Conservation (phyloP, 2,329 filamentous ascomycete species). For the Didymella lethalis region DNA sequence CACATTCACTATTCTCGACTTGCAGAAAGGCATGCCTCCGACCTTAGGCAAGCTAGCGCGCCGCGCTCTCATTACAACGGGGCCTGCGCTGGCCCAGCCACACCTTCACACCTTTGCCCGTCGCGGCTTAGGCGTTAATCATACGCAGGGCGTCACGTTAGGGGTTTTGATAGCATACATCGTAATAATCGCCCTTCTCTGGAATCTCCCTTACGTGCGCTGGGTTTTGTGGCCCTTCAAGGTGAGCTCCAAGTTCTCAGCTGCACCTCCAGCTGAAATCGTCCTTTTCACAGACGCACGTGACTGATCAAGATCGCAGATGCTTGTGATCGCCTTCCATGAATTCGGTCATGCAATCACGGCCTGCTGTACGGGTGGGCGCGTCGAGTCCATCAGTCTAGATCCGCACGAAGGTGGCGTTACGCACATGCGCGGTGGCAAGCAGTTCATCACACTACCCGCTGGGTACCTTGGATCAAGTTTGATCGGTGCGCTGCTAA, state of each 20-base stretch:
- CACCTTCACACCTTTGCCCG: conserved; percentile 55
- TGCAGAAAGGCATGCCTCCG: conserved; percentile 33
- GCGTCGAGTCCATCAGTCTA: conserved; percentile 76
- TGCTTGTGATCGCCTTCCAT: conserved; percentile 85
- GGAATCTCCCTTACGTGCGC: conserved; percentile 80
- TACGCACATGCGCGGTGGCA: conserved; percentile 78
- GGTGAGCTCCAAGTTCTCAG: conserved; percentile 52
- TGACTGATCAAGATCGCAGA: conserved; percentile 56
- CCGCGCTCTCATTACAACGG: conserved; percentile 37
- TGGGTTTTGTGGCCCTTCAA: conserved; percentile 84
- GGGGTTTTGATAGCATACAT: conserved; percentile 76
- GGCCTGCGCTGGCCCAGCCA: conserved; percentile 40
- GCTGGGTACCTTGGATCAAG: conserved; percentile 81
- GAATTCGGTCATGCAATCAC: conserved; percentile 79
- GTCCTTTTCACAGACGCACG: neutral
- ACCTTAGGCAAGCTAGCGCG: conserved; percentile 37
- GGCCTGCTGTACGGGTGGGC: conserved; percentile 74
- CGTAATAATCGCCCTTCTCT: conserved; percentile 76
- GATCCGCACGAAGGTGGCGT: conserved; percentile 80
- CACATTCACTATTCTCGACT: neutral
- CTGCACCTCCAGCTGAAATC: neutral
- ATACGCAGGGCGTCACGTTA: conserved; percentile 74
- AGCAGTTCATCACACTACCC: conserved; percentile 73
- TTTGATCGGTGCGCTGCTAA: conserved; percentile 78
- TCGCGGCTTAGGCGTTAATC: conserved; percentile 67